Evolutionary conservation across 164 flowering plant species (phyloP).

Genomic region (Litsea cubeba): DNA sequence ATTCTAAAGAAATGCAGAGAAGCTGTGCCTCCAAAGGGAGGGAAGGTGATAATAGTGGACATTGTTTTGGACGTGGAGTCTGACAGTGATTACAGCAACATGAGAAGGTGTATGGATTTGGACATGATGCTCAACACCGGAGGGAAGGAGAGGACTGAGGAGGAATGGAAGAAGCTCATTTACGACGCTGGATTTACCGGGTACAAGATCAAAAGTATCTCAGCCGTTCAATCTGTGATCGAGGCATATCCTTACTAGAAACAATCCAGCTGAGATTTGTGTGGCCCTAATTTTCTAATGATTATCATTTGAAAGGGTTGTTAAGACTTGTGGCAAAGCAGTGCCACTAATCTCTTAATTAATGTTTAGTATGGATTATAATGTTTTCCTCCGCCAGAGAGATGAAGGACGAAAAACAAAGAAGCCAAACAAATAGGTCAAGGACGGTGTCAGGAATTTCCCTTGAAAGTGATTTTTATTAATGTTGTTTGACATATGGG

Average conservation of each 20-base stretch:
- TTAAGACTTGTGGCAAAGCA: too few relatives aligned
- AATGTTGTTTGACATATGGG: too few relatives aligned
- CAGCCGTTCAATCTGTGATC: constrained; percentile 11
- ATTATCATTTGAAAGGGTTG: too few relatives aligned
- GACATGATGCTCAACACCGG: constrained; percentile 12
- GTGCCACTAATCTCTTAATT: too few relatives aligned
- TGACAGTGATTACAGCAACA: neutral
- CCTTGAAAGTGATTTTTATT: too few relatives aligned
- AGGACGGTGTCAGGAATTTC: too few relatives aligned
- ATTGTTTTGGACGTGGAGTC: constrained; percentile 2
- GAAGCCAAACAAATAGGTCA: too few relatives aligned
- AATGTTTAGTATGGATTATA: too few relatives aligned
- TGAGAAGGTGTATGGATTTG: constrained; percentile 6
- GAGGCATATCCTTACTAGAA: constrained; percentile 1
- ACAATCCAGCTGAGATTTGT: too few relatives aligned
- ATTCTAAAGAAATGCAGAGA: constrained; percentile 12
- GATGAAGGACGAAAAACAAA: too few relatives aligned
- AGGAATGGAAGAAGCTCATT: constrained; percentile 13
- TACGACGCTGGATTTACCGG: constrained; percentile 7
- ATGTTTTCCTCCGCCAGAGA: too few relatives aligned
- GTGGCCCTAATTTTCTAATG: too few relatives aligned
- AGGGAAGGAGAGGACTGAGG: constrained; percentile 15
- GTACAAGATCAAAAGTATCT: neutral
- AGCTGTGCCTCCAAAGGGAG: constrained; percentile 8
- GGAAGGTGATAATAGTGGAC: constrained; percentile 17